phyloP scores from a whole-genome alignment of 139 green algal species.

The Pleodorina starrii region DNA sequence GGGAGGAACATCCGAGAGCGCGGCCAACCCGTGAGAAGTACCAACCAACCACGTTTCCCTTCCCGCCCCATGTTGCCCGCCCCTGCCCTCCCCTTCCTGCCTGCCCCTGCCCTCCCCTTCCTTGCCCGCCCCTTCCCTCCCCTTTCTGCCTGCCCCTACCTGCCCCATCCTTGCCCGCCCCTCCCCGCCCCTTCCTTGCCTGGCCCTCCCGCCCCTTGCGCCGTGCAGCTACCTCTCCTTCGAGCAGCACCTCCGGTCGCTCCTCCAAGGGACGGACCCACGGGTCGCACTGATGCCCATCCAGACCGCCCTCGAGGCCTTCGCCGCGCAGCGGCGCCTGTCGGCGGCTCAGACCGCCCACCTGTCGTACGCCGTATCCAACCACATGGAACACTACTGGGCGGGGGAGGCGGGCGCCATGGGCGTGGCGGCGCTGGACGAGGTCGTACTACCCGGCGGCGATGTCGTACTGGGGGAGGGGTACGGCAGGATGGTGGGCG shows the following conservation, averaged over 20 bases:
- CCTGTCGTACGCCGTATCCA: conserved; percentile 29
- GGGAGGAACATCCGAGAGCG: too few species aligned
- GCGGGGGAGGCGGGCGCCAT: conserved; percentile 3
- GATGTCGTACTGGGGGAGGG: conserved; percentile 67
- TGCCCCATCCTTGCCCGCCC: background rate
- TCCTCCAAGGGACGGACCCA: conserved; percentile 9
- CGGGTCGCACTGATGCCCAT: conserved; percentile 4
- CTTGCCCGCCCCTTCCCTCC: too few species aligned
- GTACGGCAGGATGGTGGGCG: conserved; percentile 51
- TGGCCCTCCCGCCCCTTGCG: too few species aligned
- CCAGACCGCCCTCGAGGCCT: background rate
- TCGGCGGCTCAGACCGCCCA: background rate
- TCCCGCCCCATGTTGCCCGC: too few species aligned
- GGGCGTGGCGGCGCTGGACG: conserved; percentile 39
- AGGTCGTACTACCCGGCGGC: conserved; percentile 58
- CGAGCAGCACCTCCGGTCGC: conserved; percentile 25
- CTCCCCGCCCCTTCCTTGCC: too few species aligned
- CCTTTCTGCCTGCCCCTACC: background rate
- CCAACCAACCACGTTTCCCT: too few species aligned
- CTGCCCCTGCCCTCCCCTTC: too few species aligned
- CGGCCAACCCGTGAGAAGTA: too few species aligned
- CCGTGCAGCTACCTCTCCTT: conserved; percentile 15
- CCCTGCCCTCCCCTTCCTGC: background rate
- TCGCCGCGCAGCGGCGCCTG: background rate
- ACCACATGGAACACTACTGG: conserved; percentile 62